Evolutionary conservation across 192 early-diverging fungal genomes (phyloP), one percentile per base, ranked within the genome.

Genomic region (Coemansia sp.): DNA sequence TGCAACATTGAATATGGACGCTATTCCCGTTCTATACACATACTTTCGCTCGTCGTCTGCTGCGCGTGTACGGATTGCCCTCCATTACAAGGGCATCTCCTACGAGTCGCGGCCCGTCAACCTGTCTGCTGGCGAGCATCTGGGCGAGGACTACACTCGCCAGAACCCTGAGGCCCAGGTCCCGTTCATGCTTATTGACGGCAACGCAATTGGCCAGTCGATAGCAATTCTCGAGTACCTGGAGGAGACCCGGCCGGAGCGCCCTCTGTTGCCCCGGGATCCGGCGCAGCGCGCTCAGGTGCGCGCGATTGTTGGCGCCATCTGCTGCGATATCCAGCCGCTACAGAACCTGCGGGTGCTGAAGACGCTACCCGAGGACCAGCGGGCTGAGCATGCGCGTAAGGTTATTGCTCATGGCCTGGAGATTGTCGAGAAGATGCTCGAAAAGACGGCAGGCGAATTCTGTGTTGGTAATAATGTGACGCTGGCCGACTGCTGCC

Each of bases 321-420:
- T 97, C 19, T 82, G 83, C 30, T 78, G 85, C 63, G 94, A 93
- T 52, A 94, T 86, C 41, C 92, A 94, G 58, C 94, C 94, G 14
- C 52, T 92, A 35, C 86, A 91, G 58, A 97, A 97, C 70, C 60
- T 92, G 55, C 54, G 81, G 30, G 83, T 97, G 1, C 57, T 90
- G 50, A 72, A 78, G 9, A 70, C 86, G 44, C 65, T 87, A 14
- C 83, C 81, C 1, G 81, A 79, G 31, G 35, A 54, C 23, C 75
- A 84, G 49, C 35, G 74, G 21, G 45, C 46, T 1, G 36, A 14
- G 12, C 50, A 63, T 56, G 78, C 53, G 59, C 72, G 63, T 63
- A 64, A 53, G 43, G 29, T 63, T 79, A 90, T 64, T 84, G 83
- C 54, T 0, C 50, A 60, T 10, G 88, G 88, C 1, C 87, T 94